Percentiles rank a stretch among this genome's conserved stretches.
Evolutionary conservation across 305 asterid genomes (phyloP).

Genomic region (Fraxinus paxiana): DNA sequence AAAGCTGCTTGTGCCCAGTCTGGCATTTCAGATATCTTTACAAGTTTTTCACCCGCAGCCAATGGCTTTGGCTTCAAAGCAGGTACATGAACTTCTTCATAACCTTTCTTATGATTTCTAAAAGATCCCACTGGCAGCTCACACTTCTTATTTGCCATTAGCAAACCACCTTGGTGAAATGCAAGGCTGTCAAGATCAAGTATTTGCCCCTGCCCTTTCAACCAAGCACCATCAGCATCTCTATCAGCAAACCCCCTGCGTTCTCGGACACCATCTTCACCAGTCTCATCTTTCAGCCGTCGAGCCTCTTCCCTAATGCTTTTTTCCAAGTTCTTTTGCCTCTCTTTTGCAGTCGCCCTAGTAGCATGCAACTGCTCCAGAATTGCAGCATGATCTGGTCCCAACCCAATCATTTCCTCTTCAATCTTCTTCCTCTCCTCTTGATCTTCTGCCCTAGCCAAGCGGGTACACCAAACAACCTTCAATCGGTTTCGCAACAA

Average conservation of each 20-base stretch:
- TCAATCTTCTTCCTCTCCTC: slow-evolving; percentile 74
- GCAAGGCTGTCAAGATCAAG: slow-evolving; percentile 81
- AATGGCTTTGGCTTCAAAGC: slow-evolving; percentile 73
- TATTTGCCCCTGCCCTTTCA: slow-evolving; percentile 70
- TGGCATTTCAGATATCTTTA: slow-evolving; percentile 69
- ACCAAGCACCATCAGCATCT: slow-evolving; percentile 78
- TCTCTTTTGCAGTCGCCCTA: slow-evolving; percentile 83
- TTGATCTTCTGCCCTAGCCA: slow-evolving; percentile 90
- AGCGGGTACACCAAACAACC: slow-evolving; percentile 89
- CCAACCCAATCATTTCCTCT: slow-evolving; percentile 77
- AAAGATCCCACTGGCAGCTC: slow-evolving; percentile 70
- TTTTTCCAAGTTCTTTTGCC: slow-evolving; percentile 83
- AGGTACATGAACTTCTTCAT: slow-evolving; percentile 92
- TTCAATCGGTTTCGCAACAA: slow-evolving; percentile 72
- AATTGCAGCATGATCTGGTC: slow-evolving; percentile 63
- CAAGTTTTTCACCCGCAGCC: slow-evolving; percentile 53
- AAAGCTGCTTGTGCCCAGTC: slow-evolving; percentile 97
- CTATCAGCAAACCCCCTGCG: slow-evolving; percentile 51
- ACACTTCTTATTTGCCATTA: slow-evolving; percentile 75
- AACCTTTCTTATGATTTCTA: slow-evolving; percentile 66
- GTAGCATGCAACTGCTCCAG: slow-evolving; percentile 93
- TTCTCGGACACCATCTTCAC: slow-evolving; percentile 60
- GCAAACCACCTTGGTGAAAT: slow-evolving; percentile 68
- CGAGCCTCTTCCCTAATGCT: slow-evolving; percentile 92
- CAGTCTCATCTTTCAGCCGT: slow-evolving; percentile 60